A percentile compares a stretch with the other conserved stretches of the same genome.
phyloP scores from a whole-genome alignment of 2,329 filamentous ascomycete genomes.

The Hawksworthiomyces lignivorus region DNA sequence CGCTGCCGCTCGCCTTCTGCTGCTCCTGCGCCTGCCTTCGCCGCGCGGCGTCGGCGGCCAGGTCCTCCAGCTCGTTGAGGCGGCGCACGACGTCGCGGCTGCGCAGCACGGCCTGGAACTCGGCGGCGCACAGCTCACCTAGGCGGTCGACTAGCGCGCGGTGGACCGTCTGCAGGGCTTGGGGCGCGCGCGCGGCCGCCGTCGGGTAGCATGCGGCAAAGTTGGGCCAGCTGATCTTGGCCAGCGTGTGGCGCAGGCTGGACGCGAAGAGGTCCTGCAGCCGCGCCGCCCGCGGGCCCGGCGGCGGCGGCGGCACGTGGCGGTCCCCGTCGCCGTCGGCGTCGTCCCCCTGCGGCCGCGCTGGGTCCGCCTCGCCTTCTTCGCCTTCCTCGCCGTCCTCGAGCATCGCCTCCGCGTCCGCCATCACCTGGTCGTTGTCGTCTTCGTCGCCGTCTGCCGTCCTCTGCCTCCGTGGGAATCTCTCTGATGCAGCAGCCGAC shows the following conservation, averaged over 20 bases:
- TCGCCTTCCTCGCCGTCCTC: too few species aligned
- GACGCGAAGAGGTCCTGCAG: conserved; percentile 47
- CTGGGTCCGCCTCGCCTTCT: background rate
- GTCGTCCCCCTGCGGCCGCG: too few species aligned
- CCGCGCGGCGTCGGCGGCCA: conserved; percentile 43
- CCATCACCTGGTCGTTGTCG: too few species aligned
- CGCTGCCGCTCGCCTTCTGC: background rate
- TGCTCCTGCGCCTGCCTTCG: conserved; percentile 27
- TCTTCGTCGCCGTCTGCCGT: too few species aligned
- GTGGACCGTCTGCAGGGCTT: conserved; percentile 47
- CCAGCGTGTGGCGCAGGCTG: conserved; percentile 46
- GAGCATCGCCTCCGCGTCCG: too few species aligned
- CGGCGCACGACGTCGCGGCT: conserved; percentile 45
- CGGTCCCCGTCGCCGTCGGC: too few species aligned
- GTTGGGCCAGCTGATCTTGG: conserved; percentile 47
- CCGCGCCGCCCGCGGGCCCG: conserved; percentile 49
- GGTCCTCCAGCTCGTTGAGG: conserved; percentile 51
- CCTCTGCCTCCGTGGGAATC: too few species aligned
- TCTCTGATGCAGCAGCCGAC: too few species aligned
- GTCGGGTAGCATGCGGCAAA: conserved; percentile 56
- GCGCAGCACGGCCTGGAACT: conserved; percentile 49
- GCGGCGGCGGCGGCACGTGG: conserved; percentile 25
- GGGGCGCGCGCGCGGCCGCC: conserved; percentile 42
- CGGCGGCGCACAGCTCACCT: conserved; percentile 45
- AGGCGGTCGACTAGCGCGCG: conserved; percentile 50